A percentile compares a stretch with the other conserved stretches of the same genome.
Evolutionary conservation across 352 stramenopile species (phyloP).

Genomic region (Phytophthora meadii): DNA sequence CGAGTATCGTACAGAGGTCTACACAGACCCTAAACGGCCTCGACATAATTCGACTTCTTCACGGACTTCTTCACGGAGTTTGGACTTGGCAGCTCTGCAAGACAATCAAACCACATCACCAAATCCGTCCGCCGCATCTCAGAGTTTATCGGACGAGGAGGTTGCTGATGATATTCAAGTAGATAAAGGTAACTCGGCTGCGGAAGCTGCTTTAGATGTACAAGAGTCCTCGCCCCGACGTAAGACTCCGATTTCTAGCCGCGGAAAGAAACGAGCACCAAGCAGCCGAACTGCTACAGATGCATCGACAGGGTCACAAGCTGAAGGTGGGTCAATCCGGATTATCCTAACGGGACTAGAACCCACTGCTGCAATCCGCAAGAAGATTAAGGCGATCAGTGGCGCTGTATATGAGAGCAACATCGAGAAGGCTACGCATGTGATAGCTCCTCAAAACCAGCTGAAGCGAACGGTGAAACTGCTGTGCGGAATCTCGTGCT

Average conservation of each 20-base stretch:
- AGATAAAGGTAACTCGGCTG: background rate
- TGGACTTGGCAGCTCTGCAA: conserved; percentile 2
- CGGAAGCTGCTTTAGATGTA: background rate
- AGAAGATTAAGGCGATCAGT: conserved; percentile 53
- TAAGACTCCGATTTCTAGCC: conserved; percentile 10
- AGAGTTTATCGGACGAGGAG: background rate
- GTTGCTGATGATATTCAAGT: background rate
- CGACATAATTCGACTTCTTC: conserved; percentile 10
- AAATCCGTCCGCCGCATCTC: background rate
- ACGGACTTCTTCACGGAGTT: background rate
- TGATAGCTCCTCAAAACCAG: conserved; percentile 49
- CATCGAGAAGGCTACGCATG: conserved; percentile 54
- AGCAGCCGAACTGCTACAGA: conserved; percentile 18
- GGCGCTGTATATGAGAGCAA: conserved; percentile 51
- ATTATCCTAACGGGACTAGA: conserved; percentile 63
- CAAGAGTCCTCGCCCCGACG: background rate
- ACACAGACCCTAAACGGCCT: conserved; percentile 29
- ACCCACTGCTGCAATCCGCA: conserved; percentile 40
- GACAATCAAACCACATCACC: background rate
- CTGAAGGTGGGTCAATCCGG: conserved; percentile 29
- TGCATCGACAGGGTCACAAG: conserved; percentile 22
- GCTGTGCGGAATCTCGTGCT: conserved; percentile 64
- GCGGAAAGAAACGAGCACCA: conserved; percentile 15
- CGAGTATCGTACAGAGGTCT: background rate
- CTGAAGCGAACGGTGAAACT: conserved; percentile 71